Conservation (phyloP, 1,284 basidiomycete genomes). For the Trametes versicolor region DNA sequence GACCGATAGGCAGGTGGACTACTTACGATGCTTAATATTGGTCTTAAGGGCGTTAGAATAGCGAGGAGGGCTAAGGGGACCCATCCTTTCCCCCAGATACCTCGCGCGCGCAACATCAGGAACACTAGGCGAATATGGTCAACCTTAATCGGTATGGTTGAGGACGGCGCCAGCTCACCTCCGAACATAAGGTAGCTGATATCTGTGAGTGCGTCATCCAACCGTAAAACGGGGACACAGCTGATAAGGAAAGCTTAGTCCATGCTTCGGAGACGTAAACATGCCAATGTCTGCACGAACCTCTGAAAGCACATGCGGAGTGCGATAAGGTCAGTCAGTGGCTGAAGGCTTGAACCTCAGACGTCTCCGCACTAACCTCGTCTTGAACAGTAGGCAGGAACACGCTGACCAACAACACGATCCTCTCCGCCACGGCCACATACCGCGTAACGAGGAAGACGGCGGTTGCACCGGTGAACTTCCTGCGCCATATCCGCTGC, state of each 20-base stretch:
- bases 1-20: neutral
- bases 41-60: conserved; percentile 20
- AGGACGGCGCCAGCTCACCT: conserved; percentile 17
- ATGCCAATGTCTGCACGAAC: neutral
- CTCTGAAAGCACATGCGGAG: neutral
- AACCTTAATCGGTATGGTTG: too few species aligned
- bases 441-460: conserved; percentile 36
- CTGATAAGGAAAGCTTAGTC: conserved; percentile 4
- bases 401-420: conserved; percentile 28
- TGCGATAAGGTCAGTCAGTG: neutral
- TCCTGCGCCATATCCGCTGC: conserved; percentile 35
- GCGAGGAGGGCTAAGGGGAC: conserved; percentile 19
- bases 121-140: conserved; percentile 22
- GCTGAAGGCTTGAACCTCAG: neutral
- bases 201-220: conserved; percentile 32
- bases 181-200: conserved; percentile 34
- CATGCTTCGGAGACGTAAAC: too few species aligned
- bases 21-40: conserved; percentile 23
- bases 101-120: conserved; percentile 29
- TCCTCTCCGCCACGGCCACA: conserved; percentile 30
- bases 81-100: conserved; percentile 28
- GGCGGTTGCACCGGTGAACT: conserved; percentile 32
- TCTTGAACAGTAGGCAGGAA: conserved; percentile 26
- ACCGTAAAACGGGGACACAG: conserved; percentile 31
- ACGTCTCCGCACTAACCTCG: conserved; percentile 12